A percentile compares a stretch with the other conserved stretches of the same genome.
Evolutionary conservation across 306 rosid genomes (phyloP).

Genomic region (Gynostemma pentaphyllum): DNA sequence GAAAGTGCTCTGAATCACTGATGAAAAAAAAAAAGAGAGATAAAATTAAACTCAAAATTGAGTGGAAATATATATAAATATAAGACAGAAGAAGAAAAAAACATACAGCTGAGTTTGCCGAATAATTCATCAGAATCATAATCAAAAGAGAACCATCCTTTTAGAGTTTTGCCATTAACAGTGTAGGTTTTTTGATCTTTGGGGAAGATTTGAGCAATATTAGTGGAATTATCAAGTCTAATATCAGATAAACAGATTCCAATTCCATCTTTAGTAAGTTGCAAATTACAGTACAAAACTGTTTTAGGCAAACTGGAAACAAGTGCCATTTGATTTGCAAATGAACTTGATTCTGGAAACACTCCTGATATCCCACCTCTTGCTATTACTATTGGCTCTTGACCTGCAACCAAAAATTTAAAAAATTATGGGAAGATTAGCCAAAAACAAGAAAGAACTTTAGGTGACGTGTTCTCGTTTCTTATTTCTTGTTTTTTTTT

Average conservation of each 20-base stretch:
- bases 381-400: conserved; percentile 51
- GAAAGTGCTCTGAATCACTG: conserved; percentile 47
- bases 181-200: conserved; percentile 21
- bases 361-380: conserved; percentile 76
- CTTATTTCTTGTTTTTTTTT: too few relatives aligned
- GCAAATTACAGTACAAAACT: conserved; percentile 53
- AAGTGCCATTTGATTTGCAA: conserved; percentile 23
- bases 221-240: conserved; percentile 52
- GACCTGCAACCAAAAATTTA: conserved; percentile 57
- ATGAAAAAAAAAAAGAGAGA: background rate
- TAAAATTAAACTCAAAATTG: background rate
- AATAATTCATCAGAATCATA: conserved; percentile 20
- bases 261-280: conserved; percentile 50
- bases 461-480: too few relatives aligned
- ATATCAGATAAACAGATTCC: conserved; percentile 54
- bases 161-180: conserved; percentile 34
- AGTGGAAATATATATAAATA: too few relatives aligned
- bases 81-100: too few relatives aligned
- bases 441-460: too few relatives aligned
- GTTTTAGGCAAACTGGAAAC: conserved; percentile 18
- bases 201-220: conserved; percentile 29
- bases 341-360: conserved; percentile 52
- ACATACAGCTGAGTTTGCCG: conserved; percentile 33
- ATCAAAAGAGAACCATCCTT: conserved; percentile 63
- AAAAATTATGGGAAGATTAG: too few relatives aligned